Conservation (phyloP, 2,329 filamentous ascomycete species). For the Xylariaceae sp. region DNA sequence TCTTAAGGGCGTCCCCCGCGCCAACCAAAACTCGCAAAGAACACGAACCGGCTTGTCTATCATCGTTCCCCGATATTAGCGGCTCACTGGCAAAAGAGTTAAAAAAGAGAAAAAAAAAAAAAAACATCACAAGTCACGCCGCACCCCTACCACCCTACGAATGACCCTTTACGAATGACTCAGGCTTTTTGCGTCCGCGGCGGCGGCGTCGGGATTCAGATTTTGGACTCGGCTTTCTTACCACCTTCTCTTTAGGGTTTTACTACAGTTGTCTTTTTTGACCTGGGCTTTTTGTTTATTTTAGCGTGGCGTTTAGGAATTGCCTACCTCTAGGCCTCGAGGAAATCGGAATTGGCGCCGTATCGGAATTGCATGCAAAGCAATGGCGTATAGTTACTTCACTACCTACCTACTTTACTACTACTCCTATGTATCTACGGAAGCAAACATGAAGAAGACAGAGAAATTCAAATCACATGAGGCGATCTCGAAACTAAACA, state of each 20-base stretch:
- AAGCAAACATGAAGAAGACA: not conserved
- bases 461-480: not conserved
- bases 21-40: not conserved
- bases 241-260: too few relatives aligned
- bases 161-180: not conserved
- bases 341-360: not conserved
- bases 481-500: not conserved
- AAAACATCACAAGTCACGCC: too few relatives aligned
- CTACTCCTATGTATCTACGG: not conserved
- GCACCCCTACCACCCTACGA: not conserved
- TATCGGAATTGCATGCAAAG: not conserved
- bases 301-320: slow-evolving; percentile 14
- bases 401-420: not conserved
- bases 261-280: not conserved
- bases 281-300: not conserved
- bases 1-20: not conserved
- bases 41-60: not conserved
- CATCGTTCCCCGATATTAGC: not conserved
- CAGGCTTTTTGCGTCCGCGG: not conserved
- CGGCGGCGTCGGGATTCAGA: not conserved
- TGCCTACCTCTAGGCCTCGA: slow-evolving; percentile 1
- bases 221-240: not conserved
- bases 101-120: too few relatives aligned
- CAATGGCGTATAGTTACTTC: not conserved
- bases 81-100: not conserved